Base-by-base conservation (phyloP, 1,139 yeast species). In the Yamadazyma conglobata region DNA sequence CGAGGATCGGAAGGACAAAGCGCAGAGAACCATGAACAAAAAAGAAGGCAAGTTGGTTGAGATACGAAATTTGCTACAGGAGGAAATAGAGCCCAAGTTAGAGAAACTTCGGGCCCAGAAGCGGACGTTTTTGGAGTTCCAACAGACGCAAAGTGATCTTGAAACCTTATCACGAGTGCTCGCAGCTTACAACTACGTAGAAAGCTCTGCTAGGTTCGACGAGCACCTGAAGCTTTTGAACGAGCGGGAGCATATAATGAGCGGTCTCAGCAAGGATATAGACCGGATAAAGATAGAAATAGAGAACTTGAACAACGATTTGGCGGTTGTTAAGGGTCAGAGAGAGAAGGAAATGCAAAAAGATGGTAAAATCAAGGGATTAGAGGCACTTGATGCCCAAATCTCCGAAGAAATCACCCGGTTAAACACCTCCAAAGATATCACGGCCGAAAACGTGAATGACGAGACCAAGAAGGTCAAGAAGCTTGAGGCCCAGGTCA, bases 31-130 rank as follows among this genome's bases (percentile, higher is more conserved):
- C 1, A 87, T 91, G 86, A 75, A 81, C 0, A 89, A 88, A 57
- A 91, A 91, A 52, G 96, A 91, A 44, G 74, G 83, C 13, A 88
- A 88, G 46, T 70, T 91, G 30, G 75, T 70, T 26, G 95, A 88
- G 52, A 89, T 88, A 30, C 70, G 86, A 44, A 70, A 73, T 24
- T 59, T 89, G 33, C 63, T 91, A 35, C 65, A 67, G 16, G 96
- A 89, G 49, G 97, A 91, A 55, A 89, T 93, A 39, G 95, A 86
- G 48, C 98, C 98, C 4, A 88, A 88, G 51, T 67, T 93, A 30
- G 93, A 84, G 35, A 83, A 82, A 47, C 66, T 89, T 35, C 70
- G 94, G 38, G 71, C 73, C 34, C 96, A 91, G 48, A 89, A 88
- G 60, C 73, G 94, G 44, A 68, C 78, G 18, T 89, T 83, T 50